A percentile compares a stretch with the other conserved stretches of the same genome.
These are phyloP conservation scores for Anthoceros angustus DNA, from an alignment of 225 moss, liverwort and hornwort genomes.

Conservation along the genomic window DNA sequence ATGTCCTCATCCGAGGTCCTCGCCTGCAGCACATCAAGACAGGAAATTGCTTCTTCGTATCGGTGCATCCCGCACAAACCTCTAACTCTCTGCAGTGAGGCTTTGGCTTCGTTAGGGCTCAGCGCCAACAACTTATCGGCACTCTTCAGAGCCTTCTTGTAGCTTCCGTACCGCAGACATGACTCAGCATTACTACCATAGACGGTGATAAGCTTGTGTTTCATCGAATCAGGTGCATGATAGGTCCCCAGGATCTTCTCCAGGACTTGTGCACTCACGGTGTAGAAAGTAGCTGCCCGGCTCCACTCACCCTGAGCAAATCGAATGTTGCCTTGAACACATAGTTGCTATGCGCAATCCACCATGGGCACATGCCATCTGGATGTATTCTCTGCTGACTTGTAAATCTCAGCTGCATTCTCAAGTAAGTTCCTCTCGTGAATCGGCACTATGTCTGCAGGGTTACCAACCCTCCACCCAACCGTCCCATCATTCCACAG, in stretches of 20 bases:
- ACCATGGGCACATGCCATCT: too few species aligned
- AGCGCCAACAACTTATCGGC: constrained; percentile 7
- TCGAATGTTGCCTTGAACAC: neutral
- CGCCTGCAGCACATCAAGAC: constrained; percentile 4
- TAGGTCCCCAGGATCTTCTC: neutral
- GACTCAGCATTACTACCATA: constrained; percentile 12
- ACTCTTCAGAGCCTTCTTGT: constrained; percentile 12
- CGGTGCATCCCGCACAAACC: constrained; percentile 8
- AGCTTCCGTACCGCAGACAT: constrained; percentile 6
- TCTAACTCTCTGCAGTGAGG: constrained; percentile 7
- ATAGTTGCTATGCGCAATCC: too few species aligned
- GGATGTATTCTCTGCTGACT: too few species aligned
- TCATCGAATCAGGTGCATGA: neutral
- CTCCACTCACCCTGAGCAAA: neutral
- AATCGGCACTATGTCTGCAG: neutral
- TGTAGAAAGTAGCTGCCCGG: neutral
- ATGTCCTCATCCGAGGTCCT: neutral
- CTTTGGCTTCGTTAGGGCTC: constrained; percentile 2
- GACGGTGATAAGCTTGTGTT: neutral
- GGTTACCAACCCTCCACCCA: neutral
- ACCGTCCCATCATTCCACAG: constrained; percentile 1
- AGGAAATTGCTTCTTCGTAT: constrained; percentile 9
- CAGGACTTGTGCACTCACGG: neutral
- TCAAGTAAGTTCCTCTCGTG: neutral
- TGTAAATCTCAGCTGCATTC: too few species aligned